Evolutionary conservation across 2,329 filamentous ascomycete genomes (phyloP).

Genomic region (Aureobasidium lini): DNA sequence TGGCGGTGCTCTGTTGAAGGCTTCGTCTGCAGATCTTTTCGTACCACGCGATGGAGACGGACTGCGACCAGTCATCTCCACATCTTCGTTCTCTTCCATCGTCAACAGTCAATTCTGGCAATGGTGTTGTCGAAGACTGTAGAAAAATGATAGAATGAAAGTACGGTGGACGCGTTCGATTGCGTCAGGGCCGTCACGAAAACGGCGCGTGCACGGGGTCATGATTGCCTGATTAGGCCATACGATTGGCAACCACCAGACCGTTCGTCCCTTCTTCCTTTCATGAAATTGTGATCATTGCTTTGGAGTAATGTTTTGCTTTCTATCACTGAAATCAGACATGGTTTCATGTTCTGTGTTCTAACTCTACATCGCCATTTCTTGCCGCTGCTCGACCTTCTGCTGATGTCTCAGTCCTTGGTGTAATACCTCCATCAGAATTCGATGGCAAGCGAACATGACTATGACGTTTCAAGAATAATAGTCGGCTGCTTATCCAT

Average conservation of each 20-base stretch:
- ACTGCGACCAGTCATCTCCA: neutral
- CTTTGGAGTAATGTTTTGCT: neutral
- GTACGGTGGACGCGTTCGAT: neutral
- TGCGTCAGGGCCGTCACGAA: slow-evolving; percentile 4
- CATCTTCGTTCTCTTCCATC: neutral
- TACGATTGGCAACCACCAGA: neutral
- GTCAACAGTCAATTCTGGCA: neutral
- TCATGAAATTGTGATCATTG: neutral
- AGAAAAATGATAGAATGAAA: neutral
- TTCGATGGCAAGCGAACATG: slow-evolving; percentile 7
- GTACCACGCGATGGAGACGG: slow-evolving; percentile 24
- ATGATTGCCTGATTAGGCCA: neutral
- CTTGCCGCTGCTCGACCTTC: slow-evolving; percentile 1
- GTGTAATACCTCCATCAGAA: neutral
- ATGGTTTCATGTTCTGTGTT: slow-evolving; percentile 27
- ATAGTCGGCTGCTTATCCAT: slow-evolving; percentile 21
- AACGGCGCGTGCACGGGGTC: slow-evolving; percentile 5
- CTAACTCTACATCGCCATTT: slow-evolving; percentile 26
- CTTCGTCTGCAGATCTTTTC: slow-evolving; percentile 26
- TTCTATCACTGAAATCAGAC: neutral
- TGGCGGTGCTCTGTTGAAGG: slow-evolving; percentile 17
- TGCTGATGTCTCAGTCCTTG: neutral
- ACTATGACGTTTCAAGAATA: neutral
- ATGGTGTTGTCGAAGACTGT: neutral
- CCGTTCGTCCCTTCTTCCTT: neutral